Percentiles rank a stretch among this genome's conserved stretches.
These are phyloP conservation scores for Ilyonectria mors-panacis DNA, from an alignment of 2,329 filamentous ascomycete species.

Conservation along the genomic window DNA sequence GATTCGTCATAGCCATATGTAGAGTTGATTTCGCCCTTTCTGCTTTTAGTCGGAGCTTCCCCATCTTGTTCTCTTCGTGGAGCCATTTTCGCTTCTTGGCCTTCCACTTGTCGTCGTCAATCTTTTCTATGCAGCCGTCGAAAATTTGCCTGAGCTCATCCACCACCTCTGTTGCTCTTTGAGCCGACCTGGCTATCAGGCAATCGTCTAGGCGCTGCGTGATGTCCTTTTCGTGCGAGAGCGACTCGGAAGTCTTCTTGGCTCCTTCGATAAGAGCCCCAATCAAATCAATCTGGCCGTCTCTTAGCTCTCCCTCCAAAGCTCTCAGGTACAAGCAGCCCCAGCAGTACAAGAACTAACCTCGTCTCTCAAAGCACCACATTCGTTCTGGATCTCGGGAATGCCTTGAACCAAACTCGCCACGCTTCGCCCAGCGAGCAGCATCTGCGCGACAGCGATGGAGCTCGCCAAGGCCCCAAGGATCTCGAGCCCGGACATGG, in stretches of 20 bases:
- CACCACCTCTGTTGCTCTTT: neutral
- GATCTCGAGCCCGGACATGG: conserved; percentile 14
- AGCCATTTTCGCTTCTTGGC: conserved; percentile 31
- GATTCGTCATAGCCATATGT: conserved; percentile 20
- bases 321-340: neutral
- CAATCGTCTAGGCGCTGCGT: too few relatives aligned
- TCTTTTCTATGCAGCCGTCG: conserved; percentile 5
- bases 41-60: conserved; percentile 27
- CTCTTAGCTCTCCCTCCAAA: neutral
- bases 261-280: neutral
- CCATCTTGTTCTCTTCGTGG: conserved; percentile 13
- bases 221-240: too few relatives aligned
- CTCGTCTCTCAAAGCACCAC: conserved; percentile 26
- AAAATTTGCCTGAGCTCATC: conserved; percentile 20
- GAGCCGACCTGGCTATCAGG: neutral
- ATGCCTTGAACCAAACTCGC: conserved; percentile 22
- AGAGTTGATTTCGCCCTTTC: conserved; percentile 14
- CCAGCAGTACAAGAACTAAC: neutral
- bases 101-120: neutral
- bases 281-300: conserved; percentile 16
- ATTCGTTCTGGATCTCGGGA: conserved; percentile 30
- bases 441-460: conserved; percentile 28
- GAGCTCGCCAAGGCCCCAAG: conserved; percentile 31
- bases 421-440: conserved; percentile 26
- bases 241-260: too few relatives aligned